phyloP scores from a whole-genome alignment of 192 early-diverging fungal genomes.

The Podila verticillata region DNA sequence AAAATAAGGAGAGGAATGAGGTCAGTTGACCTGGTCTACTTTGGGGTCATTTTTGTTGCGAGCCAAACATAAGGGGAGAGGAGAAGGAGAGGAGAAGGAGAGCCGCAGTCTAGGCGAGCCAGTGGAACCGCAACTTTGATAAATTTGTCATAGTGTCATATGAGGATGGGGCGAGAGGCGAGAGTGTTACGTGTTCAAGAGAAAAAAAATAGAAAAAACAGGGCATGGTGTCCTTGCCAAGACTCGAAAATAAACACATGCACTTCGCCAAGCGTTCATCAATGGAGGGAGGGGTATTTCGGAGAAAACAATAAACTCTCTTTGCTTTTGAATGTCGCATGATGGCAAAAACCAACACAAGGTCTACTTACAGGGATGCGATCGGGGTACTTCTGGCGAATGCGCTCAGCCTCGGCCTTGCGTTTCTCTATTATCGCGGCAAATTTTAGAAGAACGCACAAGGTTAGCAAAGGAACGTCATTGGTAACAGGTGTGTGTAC shows the following conservation, averaged over 20 bases:
- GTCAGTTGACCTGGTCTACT: not conserved
- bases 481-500: not conserved
- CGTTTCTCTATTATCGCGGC: conserved; percentile 75
- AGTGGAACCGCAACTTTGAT: too few relatives aligned
- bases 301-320: not conserved
- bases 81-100: not conserved
- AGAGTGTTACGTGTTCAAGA: too few relatives aligned
- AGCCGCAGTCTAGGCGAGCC: not conserved
- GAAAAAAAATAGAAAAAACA: too few relatives aligned
- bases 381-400: conserved; percentile 96
- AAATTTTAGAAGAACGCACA: not conserved
- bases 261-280: not conserved
- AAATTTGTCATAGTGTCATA: too few relatives aligned
- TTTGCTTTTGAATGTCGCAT: too few relatives aligned
- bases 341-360: not conserved
- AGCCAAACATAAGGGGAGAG: not conserved
- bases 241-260: too few relatives aligned
- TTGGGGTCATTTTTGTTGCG: not conserved
- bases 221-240: too few relatives aligned
- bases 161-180: too few relatives aligned
- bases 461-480: not conserved
- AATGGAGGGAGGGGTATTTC: not conserved
- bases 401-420: conserved; percentile 95
- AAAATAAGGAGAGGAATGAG: not conserved
- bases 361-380: conserved; percentile 72